phyloP scores from a whole-genome alignment of 2,329 filamentous ascomycete genomes.

The Knufia fluminis region DNA sequence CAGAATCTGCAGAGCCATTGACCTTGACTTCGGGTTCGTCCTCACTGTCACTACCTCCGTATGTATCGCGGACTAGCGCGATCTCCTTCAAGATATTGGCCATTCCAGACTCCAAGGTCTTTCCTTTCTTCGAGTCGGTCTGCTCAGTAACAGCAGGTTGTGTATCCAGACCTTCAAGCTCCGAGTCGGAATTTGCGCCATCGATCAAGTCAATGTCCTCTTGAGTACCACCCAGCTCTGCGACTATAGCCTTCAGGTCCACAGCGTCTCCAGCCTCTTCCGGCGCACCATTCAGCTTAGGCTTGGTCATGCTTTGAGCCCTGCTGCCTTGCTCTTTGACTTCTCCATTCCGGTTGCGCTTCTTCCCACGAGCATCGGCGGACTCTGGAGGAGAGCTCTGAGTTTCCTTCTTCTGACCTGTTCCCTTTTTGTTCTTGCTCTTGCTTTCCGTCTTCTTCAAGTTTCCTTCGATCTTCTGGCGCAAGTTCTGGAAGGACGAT shows the following conservation, averaged over 20 bases:
- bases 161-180: slow-evolving; percentile 30
- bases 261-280: slow-evolving; percentile 19
- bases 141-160: neutral
- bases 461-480: slow-evolving; percentile 18
- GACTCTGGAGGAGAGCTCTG: slow-evolving; percentile 18
- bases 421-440: slow-evolving; percentile 28
- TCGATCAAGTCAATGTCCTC: slow-evolving; percentile 41
- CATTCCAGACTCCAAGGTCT: slow-evolving; percentile 33
- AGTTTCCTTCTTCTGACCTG: slow-evolving; percentile 20
- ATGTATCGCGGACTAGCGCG: slow-evolving; percentile 38
- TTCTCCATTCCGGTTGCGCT: slow-evolving; percentile 38
- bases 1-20: slow-evolving; percentile 26
- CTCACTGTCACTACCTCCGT: slow-evolving; percentile 21
- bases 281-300: neutral
- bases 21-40: slow-evolving; percentile 24
- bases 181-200: slow-evolving; percentile 37
- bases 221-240: slow-evolving; percentile 40
- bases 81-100: slow-evolving; percentile 25
- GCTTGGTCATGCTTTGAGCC: slow-evolving; percentile 12
- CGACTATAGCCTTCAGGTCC: slow-evolving; percentile 1
- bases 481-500: slow-evolving; percentile 14
- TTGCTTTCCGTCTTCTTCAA: slow-evolving; percentile 32
- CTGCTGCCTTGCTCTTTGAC: slow-evolving; percentile 28
- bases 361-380: slow-evolving; percentile 28
- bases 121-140: slow-evolving; percentile 19